Base-by-base conservation (phyloP, 2,329 filamentous ascomycete genomes). In the Parastagonospora nodorum region DNA sequence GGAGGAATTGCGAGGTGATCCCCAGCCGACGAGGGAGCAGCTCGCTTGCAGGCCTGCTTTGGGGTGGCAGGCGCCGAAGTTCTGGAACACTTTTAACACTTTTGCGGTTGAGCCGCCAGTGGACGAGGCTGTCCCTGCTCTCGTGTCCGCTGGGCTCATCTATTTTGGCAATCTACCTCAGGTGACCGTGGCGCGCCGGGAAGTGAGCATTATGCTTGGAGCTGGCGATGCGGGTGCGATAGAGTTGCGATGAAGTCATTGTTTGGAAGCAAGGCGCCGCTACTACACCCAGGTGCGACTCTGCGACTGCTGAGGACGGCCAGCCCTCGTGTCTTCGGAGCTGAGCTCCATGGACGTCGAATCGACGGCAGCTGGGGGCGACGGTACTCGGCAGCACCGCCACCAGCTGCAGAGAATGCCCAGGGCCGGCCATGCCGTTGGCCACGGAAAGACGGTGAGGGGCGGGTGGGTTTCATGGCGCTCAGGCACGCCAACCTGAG, bases 381-480 rank as follows among this genome's bases (percentile, higher is more conserved):
- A 39, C 32, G 40, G 49, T 9, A 40, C 35, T 27, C 32, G 44
- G 39, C 32, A 45, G 42, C 44, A 48, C 41, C 42, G 45, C 32
- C 35, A 37, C 19, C 14, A 16, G 19, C 9, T 8, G 35, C 16
- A 8, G n/a, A 15, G 35, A 37, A 14, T 27, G 19, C 33, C 39
- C 37, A 19, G 35, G 41, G 42, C 15, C 29, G 48, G 50, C 46
- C 47, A 40, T 52, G 29, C 33, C 37, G 19, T 50, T 59, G 50
- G 51, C 49, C 51, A 11, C 10, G 48, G 55, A 53, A 53, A 55
- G 55, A 60, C 56, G 57, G 54, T 61, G 58, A 52, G 58, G 52
- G 61, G 56, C 57, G 53, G 31, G 42, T 47, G 48, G 51, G 64
- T 68, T 66, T 66, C 63, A 67, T 58, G 55, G 58, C 55, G 50